These are phyloP conservation scores for Eutrema salsugineum DNA, from an alignment of 441 rosid genomes.

Conservation along the genomic window DNA sequence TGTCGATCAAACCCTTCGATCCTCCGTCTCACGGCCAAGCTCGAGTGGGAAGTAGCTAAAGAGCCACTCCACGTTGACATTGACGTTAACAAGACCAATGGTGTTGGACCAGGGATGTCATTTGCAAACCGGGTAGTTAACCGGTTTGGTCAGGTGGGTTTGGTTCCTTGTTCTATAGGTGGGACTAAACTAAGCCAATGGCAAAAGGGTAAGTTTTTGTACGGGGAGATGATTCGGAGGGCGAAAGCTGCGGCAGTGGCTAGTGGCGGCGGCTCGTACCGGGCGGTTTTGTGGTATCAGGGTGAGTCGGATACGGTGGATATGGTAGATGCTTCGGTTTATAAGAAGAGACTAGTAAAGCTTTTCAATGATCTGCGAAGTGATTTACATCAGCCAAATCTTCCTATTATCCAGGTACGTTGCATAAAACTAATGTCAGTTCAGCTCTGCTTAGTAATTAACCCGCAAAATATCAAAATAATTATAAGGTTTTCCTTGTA, in stretches of 20 bases:
- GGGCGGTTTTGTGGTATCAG: conserved; percentile 84
- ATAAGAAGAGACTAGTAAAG: conserved; percentile 43
- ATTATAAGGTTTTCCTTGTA: neutral
- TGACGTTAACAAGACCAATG: conserved; percentile 53
- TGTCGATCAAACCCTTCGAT: conserved; percentile 66
- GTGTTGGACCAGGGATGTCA: conserved; percentile 88
- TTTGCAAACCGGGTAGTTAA: conserved; percentile 66
- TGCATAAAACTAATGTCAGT: neutral
- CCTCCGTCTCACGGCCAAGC: conserved; percentile 47
- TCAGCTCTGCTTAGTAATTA: neutral
- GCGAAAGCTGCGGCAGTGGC: conserved; percentile 37
- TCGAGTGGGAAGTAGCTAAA: conserved; percentile 58
- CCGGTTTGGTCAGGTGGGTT: conserved; percentile 46
- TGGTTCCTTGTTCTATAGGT: conserved; percentile 85
- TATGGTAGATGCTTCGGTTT: conserved; percentile 49
- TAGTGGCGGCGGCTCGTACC: conserved; percentile 40
- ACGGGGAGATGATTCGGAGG: conserved; percentile 51
- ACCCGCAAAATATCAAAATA: neutral
- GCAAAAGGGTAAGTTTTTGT: conserved; percentile 56
- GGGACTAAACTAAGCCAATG: conserved; percentile 74
- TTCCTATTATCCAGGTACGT: conserved; percentile 73
- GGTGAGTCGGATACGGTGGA: conserved; percentile 67
- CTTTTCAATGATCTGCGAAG: conserved; percentile 53
- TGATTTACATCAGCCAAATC: conserved; percentile 54
- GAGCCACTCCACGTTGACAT: conserved; percentile 88